These are phyloP conservation scores for Silybum marianum DNA, from an alignment of 129 eudicot genomes.

Conservation along the genomic window DNA sequence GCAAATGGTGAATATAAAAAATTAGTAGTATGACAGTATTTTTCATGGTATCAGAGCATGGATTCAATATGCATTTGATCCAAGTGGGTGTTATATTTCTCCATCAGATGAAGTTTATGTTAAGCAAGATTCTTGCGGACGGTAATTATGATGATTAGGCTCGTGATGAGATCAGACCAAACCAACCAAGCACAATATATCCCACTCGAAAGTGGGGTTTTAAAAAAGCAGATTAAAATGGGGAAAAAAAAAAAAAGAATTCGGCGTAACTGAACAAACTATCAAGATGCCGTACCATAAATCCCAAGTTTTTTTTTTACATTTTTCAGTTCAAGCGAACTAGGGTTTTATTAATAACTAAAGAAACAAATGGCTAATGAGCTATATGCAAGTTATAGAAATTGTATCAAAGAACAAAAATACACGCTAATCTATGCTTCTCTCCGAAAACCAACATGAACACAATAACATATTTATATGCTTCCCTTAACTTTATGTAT, in stretches of 20 bases:
- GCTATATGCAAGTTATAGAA: slow-evolving; percentile 26
- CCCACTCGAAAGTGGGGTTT: not conserved
- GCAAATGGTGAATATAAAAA: slow-evolving; percentile 17
- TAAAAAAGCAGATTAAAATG: no score
- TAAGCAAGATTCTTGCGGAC: not conserved
- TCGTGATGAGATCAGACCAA: not conserved
- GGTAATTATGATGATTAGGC: not conserved
- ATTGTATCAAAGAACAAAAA: slow-evolving; percentile 15
- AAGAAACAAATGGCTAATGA: slow-evolving; percentile 35
- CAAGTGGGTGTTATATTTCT: not conserved
- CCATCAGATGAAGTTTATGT: not conserved
- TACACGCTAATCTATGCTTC: slow-evolving; percentile 21
- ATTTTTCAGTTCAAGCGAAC: slow-evolving; percentile 27
- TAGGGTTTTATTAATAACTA: slow-evolving; percentile 20
- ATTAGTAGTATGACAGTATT: not conserved
- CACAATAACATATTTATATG: slow-evolving; percentile 16
- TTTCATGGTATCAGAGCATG: not conserved
- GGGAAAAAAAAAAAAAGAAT: not conserved
- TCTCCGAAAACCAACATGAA: slow-evolving; percentile 27
- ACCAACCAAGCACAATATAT: no score
- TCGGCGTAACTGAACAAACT: not conserved
- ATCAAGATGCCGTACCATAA: slow-evolving; percentile 28
- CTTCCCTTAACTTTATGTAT: not conserved
- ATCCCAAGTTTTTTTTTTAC: slow-evolving; percentile 30
- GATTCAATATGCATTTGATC: not conserved